phyloP scores from a whole-genome alignment of 169 alveolate genomes.

The Fabrea salina region DNA sequence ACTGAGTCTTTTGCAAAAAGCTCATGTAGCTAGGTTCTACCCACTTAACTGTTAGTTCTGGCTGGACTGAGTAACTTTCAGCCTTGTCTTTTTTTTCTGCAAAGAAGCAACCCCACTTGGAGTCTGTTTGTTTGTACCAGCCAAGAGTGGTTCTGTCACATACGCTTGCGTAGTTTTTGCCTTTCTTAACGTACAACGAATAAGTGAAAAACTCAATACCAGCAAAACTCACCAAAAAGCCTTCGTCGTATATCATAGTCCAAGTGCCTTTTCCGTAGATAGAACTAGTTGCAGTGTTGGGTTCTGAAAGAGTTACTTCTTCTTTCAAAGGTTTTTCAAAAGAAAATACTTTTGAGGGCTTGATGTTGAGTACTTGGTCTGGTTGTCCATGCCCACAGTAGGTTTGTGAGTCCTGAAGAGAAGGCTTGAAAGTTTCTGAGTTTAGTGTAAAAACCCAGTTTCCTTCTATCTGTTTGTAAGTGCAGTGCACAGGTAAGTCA shows the following conservation, averaged over 20 bases:
- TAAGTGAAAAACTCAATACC: conserved; percentile 31
- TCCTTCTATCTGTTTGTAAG: conserved; percentile 35
- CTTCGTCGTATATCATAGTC: conserved; percentile 52
- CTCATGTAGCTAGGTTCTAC: background rate
- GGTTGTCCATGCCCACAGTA: conserved; percentile 27
- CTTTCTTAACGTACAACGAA: conserved; percentile 32
- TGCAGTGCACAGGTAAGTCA: conserved; percentile 54
- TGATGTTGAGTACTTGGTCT: background rate
- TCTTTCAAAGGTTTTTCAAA: background rate
- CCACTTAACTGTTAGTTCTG: background rate
- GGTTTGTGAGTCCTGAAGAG: background rate
- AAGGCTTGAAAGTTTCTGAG: background rate
- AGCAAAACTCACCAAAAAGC: conserved; percentile 34
- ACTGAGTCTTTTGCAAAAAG: background rate
- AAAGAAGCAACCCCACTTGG: conserved; percentile 46
- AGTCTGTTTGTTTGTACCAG: conserved; percentile 32
- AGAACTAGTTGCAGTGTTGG: conserved; percentile 18
- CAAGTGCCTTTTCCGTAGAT: conserved; percentile 41
- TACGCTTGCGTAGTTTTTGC: background rate
- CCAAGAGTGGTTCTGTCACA: conserved; percentile 51
- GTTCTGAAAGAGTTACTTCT: background rate
- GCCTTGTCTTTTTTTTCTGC: conserved; percentile 24
- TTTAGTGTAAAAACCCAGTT: conserved; percentile 42
- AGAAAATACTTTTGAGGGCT: background rate
- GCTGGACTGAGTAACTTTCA: background rate